Evolutionary conservation across 805 yeast genomes (phyloP), one percentile per base, ranked within the genome.

Genomic region (Metschnikowia kofuensis): DNA sequence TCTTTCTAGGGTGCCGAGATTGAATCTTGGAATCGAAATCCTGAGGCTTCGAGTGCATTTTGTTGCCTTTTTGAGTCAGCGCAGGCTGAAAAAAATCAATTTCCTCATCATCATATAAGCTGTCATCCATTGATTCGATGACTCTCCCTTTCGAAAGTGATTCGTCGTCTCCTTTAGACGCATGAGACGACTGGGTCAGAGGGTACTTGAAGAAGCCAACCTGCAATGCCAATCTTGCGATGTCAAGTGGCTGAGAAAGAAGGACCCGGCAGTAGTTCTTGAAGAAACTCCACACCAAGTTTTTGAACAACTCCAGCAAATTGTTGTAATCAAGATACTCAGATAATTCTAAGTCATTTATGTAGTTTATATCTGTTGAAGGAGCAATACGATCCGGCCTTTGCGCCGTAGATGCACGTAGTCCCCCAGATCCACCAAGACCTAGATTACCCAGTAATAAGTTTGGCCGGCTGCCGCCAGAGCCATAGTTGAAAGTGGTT

Each of bases 211-310:
- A 84, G 31, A 77, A 79, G 4, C 96, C 96, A 12, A 88, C 85
- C 65, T 94, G 98, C 48, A 90, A 68, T 28, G 91, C 72, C 55
- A 89, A 74, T 47, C 92, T 76, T 6, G 87, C 80, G 14, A 88
- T 85, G 57, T 92, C 97, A 65, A 91, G 84, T 1, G 99, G 98
- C 66, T 94, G 97, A 15, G 88, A 79, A 8, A 87, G 62, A 31
- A 89, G 65, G 40, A 84, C 81, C 51, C 82, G 83, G 47, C 82
- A 65, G 69, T 94, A 92, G 54, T 83, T 85, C 54, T 81, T 80
- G 44, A 83, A 59, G 52, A 89, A 81, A 40, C 86, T 81, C 62
- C 77, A 73, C 26, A 82, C 66, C 50, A 89, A 72, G 37, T 83
- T 80, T 45, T 76, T 72, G 6, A 83, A 54, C 32, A 85, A 62